These are phyloP conservation scores for Mycena vulgaris DNA, from an alignment of 768 basidiomycete genomes.

Conservation along the genomic window DNA sequence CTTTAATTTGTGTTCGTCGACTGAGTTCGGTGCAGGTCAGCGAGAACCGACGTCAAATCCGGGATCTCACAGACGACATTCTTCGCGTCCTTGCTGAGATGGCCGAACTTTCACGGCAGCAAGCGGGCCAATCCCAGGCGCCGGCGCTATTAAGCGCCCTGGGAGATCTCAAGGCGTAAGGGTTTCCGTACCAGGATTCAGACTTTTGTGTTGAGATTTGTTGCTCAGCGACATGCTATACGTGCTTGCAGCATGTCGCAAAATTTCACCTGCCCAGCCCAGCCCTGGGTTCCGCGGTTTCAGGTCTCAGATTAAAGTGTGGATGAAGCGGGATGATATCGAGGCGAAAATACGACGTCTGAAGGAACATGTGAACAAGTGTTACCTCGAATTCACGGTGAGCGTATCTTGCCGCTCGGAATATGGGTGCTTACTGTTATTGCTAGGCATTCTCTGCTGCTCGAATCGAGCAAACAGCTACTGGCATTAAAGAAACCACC, in stretches of 20 bases:
- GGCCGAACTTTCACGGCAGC: neutral
- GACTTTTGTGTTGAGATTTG: too few species aligned
- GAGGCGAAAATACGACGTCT: conserved; percentile 14
- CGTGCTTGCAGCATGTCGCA: neutral
- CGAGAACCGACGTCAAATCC: conserved; percentile 21
- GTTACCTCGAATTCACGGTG: conserved; percentile 17
- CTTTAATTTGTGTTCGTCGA: neutral
- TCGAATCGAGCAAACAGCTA: conserved; percentile 20
- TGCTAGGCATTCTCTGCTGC: conserved; percentile 16
- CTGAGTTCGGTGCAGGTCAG: conserved; percentile 8
- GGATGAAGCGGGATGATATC: conserved; percentile 25
- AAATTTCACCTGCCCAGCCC: neutral
- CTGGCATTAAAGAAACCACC: neutral
- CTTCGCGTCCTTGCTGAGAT: conserved; percentile 5
- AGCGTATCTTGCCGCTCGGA: neutral
- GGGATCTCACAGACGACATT: conserved; percentile 23
- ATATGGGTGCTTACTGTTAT: neutral
- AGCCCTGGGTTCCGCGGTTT: neutral
- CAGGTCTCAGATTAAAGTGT: conserved; percentile 7
- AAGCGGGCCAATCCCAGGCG: neutral
- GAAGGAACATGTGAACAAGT: conserved; percentile 20
- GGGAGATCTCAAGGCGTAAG: conserved; percentile 25
- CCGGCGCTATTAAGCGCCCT: conserved; percentile 23
- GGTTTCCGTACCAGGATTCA: neutral
- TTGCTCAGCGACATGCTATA: conserved; percentile 14